Evolutionary conservation across 805 yeast species (phyloP), one percentile per base, ranked within the genome.

Genomic region (Ogataea dorogensis): DNA sequence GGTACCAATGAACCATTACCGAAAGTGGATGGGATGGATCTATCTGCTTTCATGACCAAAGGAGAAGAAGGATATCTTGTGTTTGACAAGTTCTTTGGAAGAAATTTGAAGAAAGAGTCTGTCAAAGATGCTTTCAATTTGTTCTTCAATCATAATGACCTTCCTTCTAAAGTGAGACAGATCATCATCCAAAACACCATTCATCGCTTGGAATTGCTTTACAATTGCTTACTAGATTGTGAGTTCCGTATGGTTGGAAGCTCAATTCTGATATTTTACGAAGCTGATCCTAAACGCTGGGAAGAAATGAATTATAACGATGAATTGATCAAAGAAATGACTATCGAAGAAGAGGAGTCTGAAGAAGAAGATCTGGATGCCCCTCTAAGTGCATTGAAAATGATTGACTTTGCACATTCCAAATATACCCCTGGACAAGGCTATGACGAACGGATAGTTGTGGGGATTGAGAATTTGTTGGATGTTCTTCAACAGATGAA

Each of bases 401-500:
- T 89, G 31, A 87, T 93, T 5, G 98, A 93, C 59, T 88, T 93
- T 66, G 97, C 97, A 1, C 98, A 93, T 56, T 75, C 96, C 0
- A 73, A 65, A 43, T 62, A 73, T 40, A 68, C 72, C 0, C 78
- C 79, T 0, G 85, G 82, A 0, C 40, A 70, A 39, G 87, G 88
- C 0, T 73, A 73, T 13, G 97, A 88, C 58, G 84, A 76, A 29
- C 83, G 85, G 52, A 63, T 81, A 2, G 56, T 87, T 2, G 63
- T 61, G 10, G 98, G 97, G 0, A 64, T 89, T 1, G 81, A 79
- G 47, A 79, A 73, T 44, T 57, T 88, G 33, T 62, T 83, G 5
- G 46, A 40, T 0, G 52, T 70, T 1, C 61, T 81, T 27, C 68
- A 70, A 30, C 19, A 37, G 13, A 10, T 54, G 30, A 36, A 18